Base-by-base conservation (phyloP, 306 rosid genomes). In the Alnus glutinosa region DNA sequence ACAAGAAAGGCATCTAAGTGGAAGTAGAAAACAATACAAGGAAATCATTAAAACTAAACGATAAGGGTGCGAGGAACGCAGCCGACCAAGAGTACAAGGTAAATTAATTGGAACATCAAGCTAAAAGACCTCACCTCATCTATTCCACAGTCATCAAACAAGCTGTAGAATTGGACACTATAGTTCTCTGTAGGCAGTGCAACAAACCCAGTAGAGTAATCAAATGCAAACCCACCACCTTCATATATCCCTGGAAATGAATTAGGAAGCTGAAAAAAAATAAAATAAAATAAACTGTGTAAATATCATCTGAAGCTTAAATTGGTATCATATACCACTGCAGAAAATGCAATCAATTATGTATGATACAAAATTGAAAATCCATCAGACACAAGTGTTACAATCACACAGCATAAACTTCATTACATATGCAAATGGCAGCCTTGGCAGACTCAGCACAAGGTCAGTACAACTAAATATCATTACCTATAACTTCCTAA, bases 151-250 rank as follows among this genome's bases (percentile, higher is more conserved):
- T 95, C 90, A 78, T 88, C 97, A 91, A 89, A 82, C 90, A 95
- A 80, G 83, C 92, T 91, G 85, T 89, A 95, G 78, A 95, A 88
- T 80, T 95, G 99, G 76, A 95, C 81, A 83, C 92, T 80, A 72
- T 93, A 95, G 82, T 91, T 90, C 77, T 89, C 93, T 75, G 99
- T 88, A 57, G 82, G 87, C 82, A 93, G 86, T 46, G 94, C 99
- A 84, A 91, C 90, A 49, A 88, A 69, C 63, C 97, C 99, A 87
- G 93, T 78, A 82, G 83, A 16, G 82, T 84, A 79, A 81, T 91
- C 93, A 75, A 95, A 93, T 81, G 97, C 84, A 82, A 85, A 83
- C 72, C 84, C 90, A 78, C 88, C 83, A 72, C 78, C 85, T 69
- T 88, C 84, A 63, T 86, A 87, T 72, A 70, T 82, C 74, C 88